Conservation (phyloP, 2,329 filamentous ascomycete genomes). For the Aureobasidium sp. region DNA sequence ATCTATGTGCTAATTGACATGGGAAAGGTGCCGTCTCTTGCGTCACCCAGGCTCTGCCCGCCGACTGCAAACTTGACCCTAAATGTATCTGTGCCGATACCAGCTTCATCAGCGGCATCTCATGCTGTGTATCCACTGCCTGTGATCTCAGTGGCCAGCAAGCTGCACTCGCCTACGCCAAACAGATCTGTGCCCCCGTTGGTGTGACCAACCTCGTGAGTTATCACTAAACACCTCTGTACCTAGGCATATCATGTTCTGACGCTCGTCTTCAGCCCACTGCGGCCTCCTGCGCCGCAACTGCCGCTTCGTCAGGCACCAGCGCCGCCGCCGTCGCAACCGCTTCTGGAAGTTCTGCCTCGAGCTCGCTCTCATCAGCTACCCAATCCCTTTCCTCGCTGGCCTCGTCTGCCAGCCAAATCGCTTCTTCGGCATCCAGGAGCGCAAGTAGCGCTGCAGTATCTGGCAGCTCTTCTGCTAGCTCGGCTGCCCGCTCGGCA, state of each 20-base stretch:
- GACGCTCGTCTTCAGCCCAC: neutral
- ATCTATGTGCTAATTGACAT: neutral
- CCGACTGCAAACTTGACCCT: slow-evolving; percentile 6
- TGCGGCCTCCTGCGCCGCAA: neutral
- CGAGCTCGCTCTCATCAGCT: neutral
- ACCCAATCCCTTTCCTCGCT: neutral
- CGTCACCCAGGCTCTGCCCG: neutral
- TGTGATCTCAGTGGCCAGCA: neutral
- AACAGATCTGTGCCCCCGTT: slow-evolving; percentile 7
- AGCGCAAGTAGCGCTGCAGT: neutral
- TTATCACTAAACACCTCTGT: neutral
- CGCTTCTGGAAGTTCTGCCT: neutral
- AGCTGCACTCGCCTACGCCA: slow-evolving; percentile 5
- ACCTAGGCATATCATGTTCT: neutral
- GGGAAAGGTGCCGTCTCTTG: neutral
- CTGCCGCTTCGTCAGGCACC: neutral
- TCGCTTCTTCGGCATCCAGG: neutral
- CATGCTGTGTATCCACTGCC: slow-evolving; percentile 12
- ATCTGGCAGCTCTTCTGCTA: neutral
- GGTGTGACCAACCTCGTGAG: slow-evolving; percentile 13
- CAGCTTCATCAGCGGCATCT: slow-evolving; percentile 13
- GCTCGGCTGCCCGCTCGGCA: neutral
- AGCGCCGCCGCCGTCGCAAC: neutral
- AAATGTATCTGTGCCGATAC: slow-evolving; percentile 8
- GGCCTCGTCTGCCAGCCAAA: neutral